Base-by-base conservation (phyloP, 2,329 filamentous ascomycete genomes). In the Venturia aucupariae region DNA sequence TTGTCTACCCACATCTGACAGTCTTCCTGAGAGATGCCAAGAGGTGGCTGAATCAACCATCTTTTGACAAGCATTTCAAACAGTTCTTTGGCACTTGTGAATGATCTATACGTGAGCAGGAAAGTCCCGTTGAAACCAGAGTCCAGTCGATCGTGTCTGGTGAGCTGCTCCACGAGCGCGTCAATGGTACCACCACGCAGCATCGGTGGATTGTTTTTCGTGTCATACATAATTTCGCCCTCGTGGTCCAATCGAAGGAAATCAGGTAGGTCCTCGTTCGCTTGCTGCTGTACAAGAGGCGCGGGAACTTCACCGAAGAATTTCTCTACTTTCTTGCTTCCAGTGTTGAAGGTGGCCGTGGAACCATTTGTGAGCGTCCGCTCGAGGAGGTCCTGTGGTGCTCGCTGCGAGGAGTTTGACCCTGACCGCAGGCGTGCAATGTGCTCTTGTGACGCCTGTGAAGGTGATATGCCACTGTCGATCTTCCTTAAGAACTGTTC, bases 71-170 rank as follows among this genome's bases (percentile, higher is more conserved):
- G 80, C 73, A 96, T 84, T 75, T 97, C 92, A 71, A 97, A 97
- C 0, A 99, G 81, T 75, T 97, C 94, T 6, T 88, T 82, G 0
- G 93, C 94, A 2, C 87, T 86, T 0, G 94, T 97, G 72, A 99
- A 99, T 0, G 94, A 99, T 67, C 90, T 85, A 75, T 99, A 99
- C 0, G 94, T 99, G 44, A 99, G 84, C 19, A 99, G 85, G 81
- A 99, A 99, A 0, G 94, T 99, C 71, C 93, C 95, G 79, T 97
- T 97, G 78, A 97, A 97, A 67, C 84, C 93, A 3, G 92, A 91
- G 72, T 97, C 94, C 17, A 96, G 84, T 72, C 95, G 94, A 77
- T 99, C 94, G 72, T 99, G 94, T 60, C 94, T 86, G 19, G 94
- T 99, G 55, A 99, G 82, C 72, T 97, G 93, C 75, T 97, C 94